phyloP scores from a whole-genome alignment of 176 grass and related monocot species.

The Carex kokanica region DNA sequence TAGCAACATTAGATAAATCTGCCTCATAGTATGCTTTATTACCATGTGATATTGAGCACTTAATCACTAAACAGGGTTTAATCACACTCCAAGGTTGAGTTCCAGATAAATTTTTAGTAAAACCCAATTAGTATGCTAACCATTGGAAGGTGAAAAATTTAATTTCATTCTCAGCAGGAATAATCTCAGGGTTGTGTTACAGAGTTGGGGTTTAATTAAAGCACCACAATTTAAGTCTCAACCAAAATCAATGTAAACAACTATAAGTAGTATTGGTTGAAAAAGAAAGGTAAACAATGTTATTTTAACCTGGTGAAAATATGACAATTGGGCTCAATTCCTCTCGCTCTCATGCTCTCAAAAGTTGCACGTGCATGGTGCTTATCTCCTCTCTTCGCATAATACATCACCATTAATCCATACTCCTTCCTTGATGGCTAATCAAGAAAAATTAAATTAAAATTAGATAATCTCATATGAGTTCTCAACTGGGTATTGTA shows the following conservation, averaged over 20 bases:
- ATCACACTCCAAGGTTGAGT: background rate
- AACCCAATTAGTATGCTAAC: slow-evolving; percentile 1
- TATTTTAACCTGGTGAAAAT: slow-evolving; percentile 74
- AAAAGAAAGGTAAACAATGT: background rate
- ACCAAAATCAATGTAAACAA: background rate
- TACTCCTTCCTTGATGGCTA: slow-evolving; percentile 91
- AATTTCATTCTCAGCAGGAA: background rate
- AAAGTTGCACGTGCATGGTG: slow-evolving; percentile 94
- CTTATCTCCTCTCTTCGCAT: slow-evolving; percentile 96
- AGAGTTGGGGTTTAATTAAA: background rate
- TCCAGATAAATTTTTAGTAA: background rate
- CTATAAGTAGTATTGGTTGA: background rate
- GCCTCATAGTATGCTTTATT: background rate
- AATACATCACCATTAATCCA: slow-evolving; percentile 89
- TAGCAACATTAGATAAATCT: background rate
- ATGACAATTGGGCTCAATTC: slow-evolving; percentile 86
- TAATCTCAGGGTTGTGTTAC: background rate
- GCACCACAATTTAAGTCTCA: background rate
- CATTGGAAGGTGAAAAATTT: background rate
- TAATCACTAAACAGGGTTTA: background rate
- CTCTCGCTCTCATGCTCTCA: slow-evolving; percentile 98
- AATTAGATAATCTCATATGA: background rate
- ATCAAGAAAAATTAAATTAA: slow-evolving; percentile 29
- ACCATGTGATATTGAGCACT: background rate
- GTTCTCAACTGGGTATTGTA: background rate